These are phyloP conservation scores for Podila horticola DNA, from an alignment of 192 early-diverging fungal genomes.

Conservation along the genomic window DNA sequence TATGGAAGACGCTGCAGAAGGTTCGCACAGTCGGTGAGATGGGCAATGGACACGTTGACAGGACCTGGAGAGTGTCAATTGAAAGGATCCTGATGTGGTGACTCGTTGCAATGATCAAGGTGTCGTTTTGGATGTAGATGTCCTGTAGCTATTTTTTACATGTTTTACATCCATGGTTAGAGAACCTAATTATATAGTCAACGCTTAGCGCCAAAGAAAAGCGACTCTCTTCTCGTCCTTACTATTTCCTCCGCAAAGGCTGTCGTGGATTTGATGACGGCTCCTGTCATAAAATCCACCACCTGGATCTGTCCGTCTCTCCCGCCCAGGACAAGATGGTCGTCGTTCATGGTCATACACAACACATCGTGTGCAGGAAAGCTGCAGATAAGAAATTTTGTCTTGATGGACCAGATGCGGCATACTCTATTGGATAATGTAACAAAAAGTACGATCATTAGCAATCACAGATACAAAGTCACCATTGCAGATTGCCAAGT, in stretches of 20 bases:
- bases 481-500: no score
- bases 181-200: not conserved
- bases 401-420: conserved; percentile 33
- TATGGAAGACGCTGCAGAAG: conserved; percentile 42
- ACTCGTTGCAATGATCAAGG: conserved; percentile 30
- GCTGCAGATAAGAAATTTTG: conserved; percentile 15
- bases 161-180: not conserved
- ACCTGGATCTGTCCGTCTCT: conserved; percentile 13
- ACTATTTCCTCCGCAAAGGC: conserved; percentile 30
- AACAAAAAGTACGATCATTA: no score
- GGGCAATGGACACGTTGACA: conserved; percentile 14
- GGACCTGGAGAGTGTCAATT: conserved; percentile 29
- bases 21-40: conserved; percentile 3
- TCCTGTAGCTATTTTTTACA: conserved; percentile 27
- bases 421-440: conserved; percentile 16
- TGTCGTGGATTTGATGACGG: conserved; percentile 10
- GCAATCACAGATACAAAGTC: not conserved
- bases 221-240: not conserved
- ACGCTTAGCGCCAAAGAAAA: no score
- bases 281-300: conserved; percentile 32
- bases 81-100: conserved; percentile 29
- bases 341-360: conserved; percentile 49
- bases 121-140: conserved; percentile 47
- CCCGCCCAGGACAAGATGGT: conserved; percentile 27
- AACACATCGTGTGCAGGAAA: conserved; percentile 9